Evolutionary conservation across 2,329 filamentous ascomycete genomes (phyloP).

Genomic region (Fusarium sacchari): DNA sequence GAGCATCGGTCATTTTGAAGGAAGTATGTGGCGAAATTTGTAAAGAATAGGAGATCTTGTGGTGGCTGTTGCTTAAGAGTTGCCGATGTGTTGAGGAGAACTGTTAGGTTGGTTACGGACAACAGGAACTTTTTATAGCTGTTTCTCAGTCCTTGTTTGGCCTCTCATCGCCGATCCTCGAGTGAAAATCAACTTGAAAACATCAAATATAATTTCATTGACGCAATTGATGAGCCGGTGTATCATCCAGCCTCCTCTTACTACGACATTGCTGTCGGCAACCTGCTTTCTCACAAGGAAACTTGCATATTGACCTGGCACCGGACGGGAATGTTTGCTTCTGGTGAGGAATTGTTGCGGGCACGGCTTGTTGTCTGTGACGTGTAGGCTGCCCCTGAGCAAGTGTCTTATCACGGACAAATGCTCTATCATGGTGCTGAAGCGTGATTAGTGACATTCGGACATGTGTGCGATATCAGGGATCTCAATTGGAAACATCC

Average conservation of each 20-base stretch:
- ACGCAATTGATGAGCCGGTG: constrained; percentile 32
- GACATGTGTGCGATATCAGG: background rate
- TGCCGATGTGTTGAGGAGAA: background rate
- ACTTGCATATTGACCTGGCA: background rate
- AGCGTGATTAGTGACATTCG: background rate
- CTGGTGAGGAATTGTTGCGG: background rate
- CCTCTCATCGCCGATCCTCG: constrained; percentile 1
- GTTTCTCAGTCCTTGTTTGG: background rate
- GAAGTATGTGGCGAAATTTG: constrained; percentile 6
- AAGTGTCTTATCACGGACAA: background rate
- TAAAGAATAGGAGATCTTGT: background rate
- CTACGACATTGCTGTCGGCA: background rate
- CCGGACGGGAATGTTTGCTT: background rate
- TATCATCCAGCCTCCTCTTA: background rate
- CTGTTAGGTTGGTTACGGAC: background rate
- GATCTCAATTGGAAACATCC: background rate
- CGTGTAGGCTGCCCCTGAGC: constrained; percentile 1
- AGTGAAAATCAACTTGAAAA: background rate
- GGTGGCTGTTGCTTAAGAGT: background rate
- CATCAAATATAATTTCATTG: constrained; percentile 20
- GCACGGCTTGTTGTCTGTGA: constrained; percentile 12
- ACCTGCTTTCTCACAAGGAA: background rate
- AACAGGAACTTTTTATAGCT: constrained; percentile 29
- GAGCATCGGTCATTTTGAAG: constrained; percentile 59
- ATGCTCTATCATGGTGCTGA: background rate